Evolutionary conservation across 2,329 filamentous ascomycete species (phyloP).

Genomic region (Leptodontidium sp.): DNA sequence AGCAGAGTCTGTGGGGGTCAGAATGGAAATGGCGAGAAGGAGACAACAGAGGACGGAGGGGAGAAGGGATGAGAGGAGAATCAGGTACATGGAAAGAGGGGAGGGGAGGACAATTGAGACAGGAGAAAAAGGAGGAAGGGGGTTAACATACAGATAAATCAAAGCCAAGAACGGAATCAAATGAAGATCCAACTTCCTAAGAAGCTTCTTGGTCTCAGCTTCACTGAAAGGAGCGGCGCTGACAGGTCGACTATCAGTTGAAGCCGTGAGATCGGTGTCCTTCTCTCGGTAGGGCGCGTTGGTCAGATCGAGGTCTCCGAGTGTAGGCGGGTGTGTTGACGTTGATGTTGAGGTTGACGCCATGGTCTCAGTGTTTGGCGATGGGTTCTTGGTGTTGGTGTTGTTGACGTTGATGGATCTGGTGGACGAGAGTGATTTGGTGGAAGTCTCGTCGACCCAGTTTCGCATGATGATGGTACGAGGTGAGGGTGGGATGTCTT

Average conservation of each 20-base stretch:
- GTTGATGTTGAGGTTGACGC: neutral
- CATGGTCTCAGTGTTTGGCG: neutral
- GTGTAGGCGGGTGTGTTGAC: neutral
- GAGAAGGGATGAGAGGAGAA: neutral
- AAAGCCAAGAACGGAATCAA: constrained; percentile 56
- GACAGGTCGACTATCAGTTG: constrained; percentile 6
- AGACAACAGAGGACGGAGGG: neutral
- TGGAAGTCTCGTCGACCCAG: constrained; percentile 19
- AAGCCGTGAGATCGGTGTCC: constrained; percentile 15
- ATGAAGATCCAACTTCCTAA: constrained; percentile 42
- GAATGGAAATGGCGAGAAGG: neutral
- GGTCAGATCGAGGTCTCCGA: constrained; percentile 11
- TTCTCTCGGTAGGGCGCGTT: constrained; percentile 19
- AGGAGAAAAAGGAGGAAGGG: neutral
- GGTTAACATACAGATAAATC: constrained; percentile 55
- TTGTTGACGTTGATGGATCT: neutral
- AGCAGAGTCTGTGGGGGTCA: constrained; percentile 38
- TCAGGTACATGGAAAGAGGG: neutral
- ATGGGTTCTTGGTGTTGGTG: constrained; percentile 6
- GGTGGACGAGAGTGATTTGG: constrained; percentile 1
- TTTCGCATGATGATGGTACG: constrained; percentile 23
- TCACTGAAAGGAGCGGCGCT: constrained; percentile 28
- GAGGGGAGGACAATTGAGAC: neutral
- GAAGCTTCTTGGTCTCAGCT: constrained; percentile 36
- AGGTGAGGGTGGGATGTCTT: neutral